Evolutionary conservation across 352 stramenopile genomes (phyloP), one percentile per base, ranked within the genome.

Genomic region (Pythium dissimile): DNA sequence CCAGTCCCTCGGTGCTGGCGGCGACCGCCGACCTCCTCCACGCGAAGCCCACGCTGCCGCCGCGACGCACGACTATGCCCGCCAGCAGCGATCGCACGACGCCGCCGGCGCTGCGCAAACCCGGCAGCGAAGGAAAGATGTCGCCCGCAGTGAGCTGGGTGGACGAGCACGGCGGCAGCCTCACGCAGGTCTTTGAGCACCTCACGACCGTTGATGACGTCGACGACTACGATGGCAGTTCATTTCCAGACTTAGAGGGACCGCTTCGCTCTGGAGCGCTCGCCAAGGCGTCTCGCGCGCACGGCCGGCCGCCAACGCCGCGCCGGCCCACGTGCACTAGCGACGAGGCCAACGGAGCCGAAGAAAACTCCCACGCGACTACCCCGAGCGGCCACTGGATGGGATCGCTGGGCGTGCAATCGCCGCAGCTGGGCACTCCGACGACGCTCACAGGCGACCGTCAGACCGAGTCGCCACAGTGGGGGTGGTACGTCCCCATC

Each of bases 401-500:
- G 58, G 58, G 49, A 12, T 21, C 39, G 2, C 16, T 65, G 10
- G 57, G 57, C n/a, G 50, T 59, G 1, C 49, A 58, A 26, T 65
- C 57, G 4, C 59, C 52, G 4, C 59, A 56, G n/a, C 21, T 11
- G 11, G 49, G 49, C 38, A 27, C 32, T 2, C 20, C 49, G 18
- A 38, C 37, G 26, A 37, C 38, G n/a, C n/a, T 18, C 3, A 12
- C 32, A 41, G 28, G 0, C 39, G 62, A 72, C 9, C 42, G 69
- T 35, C 72, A 88, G 48, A 79, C 73, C 9, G 80, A 89, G 62
- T 91, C 80, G 35, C 85, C 83, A 27, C 85, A 94, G 59, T 94
- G 85, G 83, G 85, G 85, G 2, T 94, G 82, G 83, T 94, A 94
- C 41, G 85, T 94, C 9, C 69, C 85, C 8, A 94, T 92, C 56